Evolutionary conservation across 495 filamentous ascomycete genomes (phyloP).

Genomic region (Neurospora sp.): DNA sequence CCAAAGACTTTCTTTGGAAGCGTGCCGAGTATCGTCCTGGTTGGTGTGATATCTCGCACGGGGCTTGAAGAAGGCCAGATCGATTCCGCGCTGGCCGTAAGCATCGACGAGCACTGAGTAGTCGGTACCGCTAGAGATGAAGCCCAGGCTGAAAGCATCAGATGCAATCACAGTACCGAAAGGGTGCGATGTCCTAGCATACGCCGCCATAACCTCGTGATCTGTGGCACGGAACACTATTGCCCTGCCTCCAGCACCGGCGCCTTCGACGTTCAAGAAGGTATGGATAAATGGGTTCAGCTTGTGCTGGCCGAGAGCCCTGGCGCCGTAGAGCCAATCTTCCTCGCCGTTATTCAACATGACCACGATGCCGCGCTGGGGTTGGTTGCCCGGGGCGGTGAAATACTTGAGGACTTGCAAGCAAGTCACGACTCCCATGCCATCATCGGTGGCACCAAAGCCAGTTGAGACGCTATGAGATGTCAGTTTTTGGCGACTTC

Average conservation of each 20-base stretch:
- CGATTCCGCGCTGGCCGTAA: slow-evolving; percentile 75
- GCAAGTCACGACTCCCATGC: slow-evolving; percentile 75
- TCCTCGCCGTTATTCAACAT: slow-evolving; percentile 96
- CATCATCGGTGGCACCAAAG: slow-evolving; percentile 84
- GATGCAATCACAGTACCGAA: slow-evolving; percentile 74
- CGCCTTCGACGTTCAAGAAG: slow-evolving; percentile 91
- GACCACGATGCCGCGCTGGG: slow-evolving; percentile 69
- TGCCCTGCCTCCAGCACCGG: slow-evolving; percentile 85
- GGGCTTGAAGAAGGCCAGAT: slow-evolving; percentile 82
- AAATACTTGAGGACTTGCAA: slow-evolving; percentile 88
- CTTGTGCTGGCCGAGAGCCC: slow-evolving; percentile 75
- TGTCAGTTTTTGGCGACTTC: slow-evolving; percentile 4
- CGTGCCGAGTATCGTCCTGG: slow-evolving; percentile 75
- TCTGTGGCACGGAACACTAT: slow-evolving; percentile 81
- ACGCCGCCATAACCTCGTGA: slow-evolving; percentile 72
- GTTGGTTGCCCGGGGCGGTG: slow-evolving; percentile 61
- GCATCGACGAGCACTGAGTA: slow-evolving; percentile 77
- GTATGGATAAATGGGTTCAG: slow-evolving; percentile 66
- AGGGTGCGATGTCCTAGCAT: slow-evolving; percentile 58
- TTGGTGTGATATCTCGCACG: slow-evolving; percentile 84
- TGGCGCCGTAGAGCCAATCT: slow-evolving; percentile 82
- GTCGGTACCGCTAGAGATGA: slow-evolving; percentile 80
- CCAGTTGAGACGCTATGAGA: slow-evolving; percentile 69
- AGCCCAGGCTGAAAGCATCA: slow-evolving; percentile 70
- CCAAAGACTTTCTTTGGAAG: slow-evolving; percentile 68